These are phyloP conservation scores for Plasmopara muralis DNA, from an alignment of 352 stramenopile species.

Conservation along the genomic window DNA sequence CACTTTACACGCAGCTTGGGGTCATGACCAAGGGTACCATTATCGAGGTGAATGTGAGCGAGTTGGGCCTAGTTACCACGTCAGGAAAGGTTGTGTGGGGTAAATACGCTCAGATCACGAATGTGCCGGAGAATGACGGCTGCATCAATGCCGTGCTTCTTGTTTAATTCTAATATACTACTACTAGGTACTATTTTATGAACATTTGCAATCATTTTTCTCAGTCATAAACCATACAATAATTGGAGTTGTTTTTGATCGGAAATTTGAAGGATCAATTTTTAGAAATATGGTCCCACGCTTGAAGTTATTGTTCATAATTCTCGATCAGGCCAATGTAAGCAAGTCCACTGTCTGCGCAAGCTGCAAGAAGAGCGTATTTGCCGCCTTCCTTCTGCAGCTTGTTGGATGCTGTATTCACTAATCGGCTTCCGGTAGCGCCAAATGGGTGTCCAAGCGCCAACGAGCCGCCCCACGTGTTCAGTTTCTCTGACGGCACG, in stretches of 20 bases:
- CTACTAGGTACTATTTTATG: no score
- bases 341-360: conserved; percentile 95
- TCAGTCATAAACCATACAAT: no score
- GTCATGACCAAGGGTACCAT: conserved; percentile 99
- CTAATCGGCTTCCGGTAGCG: conserved; percentile 92
- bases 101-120: conserved; percentile 99
- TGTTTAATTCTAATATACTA: conserved; percentile 79
- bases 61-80: conserved; percentile 98
- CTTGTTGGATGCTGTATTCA: conserved; percentile 96
- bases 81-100: conserved; percentile 99
- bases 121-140: conserved; percentile 99
- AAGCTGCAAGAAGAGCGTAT: conserved; percentile 95
- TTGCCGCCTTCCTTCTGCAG: conserved; percentile 93
- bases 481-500: conserved; percentile 93
- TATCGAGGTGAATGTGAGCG: conserved; percentile 98
- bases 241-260: no score
- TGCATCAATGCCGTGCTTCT: conserved; percentile 99
- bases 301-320: conserved; percentile 34
- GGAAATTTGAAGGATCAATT: no score
- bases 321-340: conserved; percentile 94
- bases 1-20: conserved; percentile 96
- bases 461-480: conserved; percentile 96
- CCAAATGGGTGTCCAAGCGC: conserved; percentile 97
- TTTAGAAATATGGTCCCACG: background rate
- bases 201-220: no score